Evolutionary conservation across 345 rosid genomes (phyloP).

Genomic region (Mallotus nudiflorus): DNA sequence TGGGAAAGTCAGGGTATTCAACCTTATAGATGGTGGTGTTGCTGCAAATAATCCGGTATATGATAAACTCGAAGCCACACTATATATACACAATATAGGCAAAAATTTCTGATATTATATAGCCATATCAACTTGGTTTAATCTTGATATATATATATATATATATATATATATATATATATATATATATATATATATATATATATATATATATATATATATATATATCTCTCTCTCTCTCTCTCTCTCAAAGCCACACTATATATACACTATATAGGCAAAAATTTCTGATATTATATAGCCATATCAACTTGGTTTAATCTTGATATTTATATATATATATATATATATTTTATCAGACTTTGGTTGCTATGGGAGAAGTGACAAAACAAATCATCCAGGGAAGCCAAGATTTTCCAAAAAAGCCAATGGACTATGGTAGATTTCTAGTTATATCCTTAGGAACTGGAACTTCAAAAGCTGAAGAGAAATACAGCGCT

Average conservation of each 20-base stretch:
- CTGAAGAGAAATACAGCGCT: constrained; percentile 43
- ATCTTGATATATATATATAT: too few species aligned
- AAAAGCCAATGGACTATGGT: constrained; percentile 46
- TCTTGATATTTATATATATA: too few species aligned
- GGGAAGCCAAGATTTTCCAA: constrained; percentile 40
- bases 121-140: neutral
- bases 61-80: neutral
- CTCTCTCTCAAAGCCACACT: neutral
- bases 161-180: too few species aligned
- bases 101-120: too few species aligned
- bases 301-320: neutral
- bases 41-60: constrained; percentile 41
- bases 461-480: constrained; percentile 53
- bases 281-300: too few species aligned
- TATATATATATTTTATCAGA: constrained; percentile 19
- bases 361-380: constrained; percentile 48
- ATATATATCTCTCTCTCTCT: too few species aligned
- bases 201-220: too few species aligned
- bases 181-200: too few species aligned
- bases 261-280: too few species aligned
- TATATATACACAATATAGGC: too few species aligned
- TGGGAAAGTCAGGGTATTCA: constrained; percentile 21
- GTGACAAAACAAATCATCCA: constrained; percentile 45
- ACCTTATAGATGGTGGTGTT: constrained; percentile 41
- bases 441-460: constrained; percentile 54